Conservation (phyloP, 1,284 basidiomycete species). For the Sanghuangporus weigelae region DNA sequence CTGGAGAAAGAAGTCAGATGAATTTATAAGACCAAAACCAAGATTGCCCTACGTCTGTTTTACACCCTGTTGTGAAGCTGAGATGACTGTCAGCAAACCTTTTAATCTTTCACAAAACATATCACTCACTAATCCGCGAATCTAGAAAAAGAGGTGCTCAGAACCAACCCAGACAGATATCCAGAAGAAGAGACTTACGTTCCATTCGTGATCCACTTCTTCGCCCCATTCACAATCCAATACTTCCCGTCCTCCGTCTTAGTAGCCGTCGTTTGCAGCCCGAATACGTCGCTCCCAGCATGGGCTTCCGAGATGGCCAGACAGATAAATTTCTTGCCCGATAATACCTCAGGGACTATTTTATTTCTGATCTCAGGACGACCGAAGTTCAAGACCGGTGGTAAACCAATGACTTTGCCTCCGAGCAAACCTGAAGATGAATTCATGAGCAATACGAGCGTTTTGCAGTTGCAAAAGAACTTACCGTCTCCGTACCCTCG, state of each 20-base stretch:
- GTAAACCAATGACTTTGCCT: conserved; percentile 76
- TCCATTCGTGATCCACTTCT: conserved; percentile 83
- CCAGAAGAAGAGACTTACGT: conserved; percentile 32
- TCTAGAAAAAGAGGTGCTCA: conserved; percentile 15
- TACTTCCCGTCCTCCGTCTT: conserved; percentile 80
- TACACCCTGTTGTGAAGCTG: conserved; percentile 63
- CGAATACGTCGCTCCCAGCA: conserved; percentile 88
- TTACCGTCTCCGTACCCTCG: conserved; percentile 57
- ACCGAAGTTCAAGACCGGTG: conserved; percentile 82
- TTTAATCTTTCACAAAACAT: conserved; percentile 33
- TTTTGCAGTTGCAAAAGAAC: background rate
- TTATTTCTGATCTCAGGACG: conserved; percentile 71
- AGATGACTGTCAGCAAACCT: conserved; percentile 33
- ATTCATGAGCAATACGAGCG: background rate
- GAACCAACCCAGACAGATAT: background rate
- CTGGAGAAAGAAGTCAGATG: conserved; percentile 30
- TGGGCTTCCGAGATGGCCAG: conserved; percentile 90
- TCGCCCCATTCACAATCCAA: conserved; percentile 83
- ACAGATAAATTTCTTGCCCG: conserved; percentile 74
- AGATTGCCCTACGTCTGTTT: conserved; percentile 41
- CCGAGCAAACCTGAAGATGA: conserved; percentile 49
- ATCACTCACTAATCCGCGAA: conserved; percentile 30
- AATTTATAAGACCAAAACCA: background rate
- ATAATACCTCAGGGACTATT: conserved; percentile 77
- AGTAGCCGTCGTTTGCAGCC: conserved; percentile 75